Percentiles rank a stretch among this genome's conserved stretches.
Evolutionary conservation across 2,329 filamentous ascomycete species (phyloP).

Genomic region (Fusarium neocosmosporiellum): DNA sequence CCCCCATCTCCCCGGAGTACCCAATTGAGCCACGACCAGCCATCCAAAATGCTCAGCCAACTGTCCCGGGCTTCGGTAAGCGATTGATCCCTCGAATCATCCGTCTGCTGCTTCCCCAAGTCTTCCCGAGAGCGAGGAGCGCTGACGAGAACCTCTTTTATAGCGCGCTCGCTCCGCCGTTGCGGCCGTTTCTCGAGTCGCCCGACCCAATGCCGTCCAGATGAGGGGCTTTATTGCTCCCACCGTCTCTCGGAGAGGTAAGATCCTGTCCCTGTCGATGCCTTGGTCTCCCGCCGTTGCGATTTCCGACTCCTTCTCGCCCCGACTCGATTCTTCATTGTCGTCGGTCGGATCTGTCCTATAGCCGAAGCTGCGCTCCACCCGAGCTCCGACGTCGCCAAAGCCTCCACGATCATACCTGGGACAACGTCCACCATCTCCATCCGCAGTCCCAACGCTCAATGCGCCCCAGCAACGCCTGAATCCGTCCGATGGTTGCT

Average conservation of each 20-base stretch:
- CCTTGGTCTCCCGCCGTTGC: neutral
- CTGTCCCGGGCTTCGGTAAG: slow-evolving; percentile 67
- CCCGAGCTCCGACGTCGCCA: slow-evolving; percentile 44
- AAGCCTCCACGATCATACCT: slow-evolving; percentile 11
- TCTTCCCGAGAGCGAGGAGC: neutral
- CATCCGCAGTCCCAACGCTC: neutral
- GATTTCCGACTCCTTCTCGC: neutral
- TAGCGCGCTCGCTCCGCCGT: slow-evolving; percentile 64
- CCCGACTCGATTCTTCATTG: slow-evolving; percentile 11
- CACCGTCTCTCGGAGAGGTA: slow-evolving; percentile 71
- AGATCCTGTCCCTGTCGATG: slow-evolving; percentile 45
- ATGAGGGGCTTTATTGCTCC: slow-evolving; percentile 69
- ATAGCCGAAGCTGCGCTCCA: slow-evolving; percentile 44
- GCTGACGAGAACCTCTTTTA: slow-evolving; percentile 40
- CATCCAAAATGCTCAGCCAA: slow-evolving; percentile 67
- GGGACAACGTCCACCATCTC: neutral
- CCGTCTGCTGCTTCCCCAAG: neutral
- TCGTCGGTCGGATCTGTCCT: slow-evolving; percentile 35
- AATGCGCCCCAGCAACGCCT: slow-evolving; percentile 1
- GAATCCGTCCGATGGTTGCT: neutral
- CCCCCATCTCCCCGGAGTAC: slow-evolving; percentile 47
- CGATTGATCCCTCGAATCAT: slow-evolving; percentile 21
- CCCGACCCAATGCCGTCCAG: slow-evolving; percentile 55
- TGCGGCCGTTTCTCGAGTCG: slow-evolving; percentile 61
- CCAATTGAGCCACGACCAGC: slow-evolving; percentile 61